Evolutionary conservation across 2,329 filamentous ascomycete genomes (phyloP).

Genomic region (Aspergillus jensenii): DNA sequence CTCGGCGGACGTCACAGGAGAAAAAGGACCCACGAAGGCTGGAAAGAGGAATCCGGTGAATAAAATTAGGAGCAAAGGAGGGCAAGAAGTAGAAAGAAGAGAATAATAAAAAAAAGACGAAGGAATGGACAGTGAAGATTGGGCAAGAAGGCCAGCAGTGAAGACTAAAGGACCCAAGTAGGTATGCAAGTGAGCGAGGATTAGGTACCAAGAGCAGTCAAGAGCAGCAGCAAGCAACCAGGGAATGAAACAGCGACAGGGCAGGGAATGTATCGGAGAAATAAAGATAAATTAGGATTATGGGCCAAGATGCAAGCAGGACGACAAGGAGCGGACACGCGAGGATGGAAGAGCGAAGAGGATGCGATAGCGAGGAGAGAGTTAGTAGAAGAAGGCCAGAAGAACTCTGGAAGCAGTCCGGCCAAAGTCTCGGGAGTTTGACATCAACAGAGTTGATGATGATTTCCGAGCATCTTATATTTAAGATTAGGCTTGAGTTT

Average conservation of each 20-base stretch:
- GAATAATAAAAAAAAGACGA: background rate
- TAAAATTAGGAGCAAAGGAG: conserved; percentile 4
- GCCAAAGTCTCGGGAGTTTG: conserved; percentile 13
- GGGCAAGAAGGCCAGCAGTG: background rate
- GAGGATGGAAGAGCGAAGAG: conserved; percentile 1
- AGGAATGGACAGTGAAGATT: conserved; percentile 1
- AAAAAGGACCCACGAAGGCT: background rate
- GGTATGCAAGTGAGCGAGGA: conserved; percentile 8
- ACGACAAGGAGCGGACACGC: background rate
- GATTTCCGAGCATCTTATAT: conserved; percentile 7
- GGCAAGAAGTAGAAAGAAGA: background rate
- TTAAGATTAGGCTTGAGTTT: conserved; percentile 12
- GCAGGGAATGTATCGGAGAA: conserved; percentile 6
- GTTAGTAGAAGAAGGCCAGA: background rate
- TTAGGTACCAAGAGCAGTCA: conserved; percentile 13
- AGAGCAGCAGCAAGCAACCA: conserved; percentile 13
- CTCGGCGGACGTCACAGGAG: conserved; percentile 1
- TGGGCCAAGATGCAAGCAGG: conserved; percentile 6
- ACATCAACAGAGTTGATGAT: background rate
- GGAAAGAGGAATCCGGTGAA: background rate
- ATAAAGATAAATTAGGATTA: conserved; percentile 15
- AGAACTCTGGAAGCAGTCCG: conserved; percentile 5
- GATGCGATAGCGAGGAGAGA: background rate
- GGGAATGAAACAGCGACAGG: conserved; percentile 23
- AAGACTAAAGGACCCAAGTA: background rate